Base-by-base conservation (phyloP, 2,329 filamentous ascomycete species). In the Trichoderma pleuroti region DNA sequence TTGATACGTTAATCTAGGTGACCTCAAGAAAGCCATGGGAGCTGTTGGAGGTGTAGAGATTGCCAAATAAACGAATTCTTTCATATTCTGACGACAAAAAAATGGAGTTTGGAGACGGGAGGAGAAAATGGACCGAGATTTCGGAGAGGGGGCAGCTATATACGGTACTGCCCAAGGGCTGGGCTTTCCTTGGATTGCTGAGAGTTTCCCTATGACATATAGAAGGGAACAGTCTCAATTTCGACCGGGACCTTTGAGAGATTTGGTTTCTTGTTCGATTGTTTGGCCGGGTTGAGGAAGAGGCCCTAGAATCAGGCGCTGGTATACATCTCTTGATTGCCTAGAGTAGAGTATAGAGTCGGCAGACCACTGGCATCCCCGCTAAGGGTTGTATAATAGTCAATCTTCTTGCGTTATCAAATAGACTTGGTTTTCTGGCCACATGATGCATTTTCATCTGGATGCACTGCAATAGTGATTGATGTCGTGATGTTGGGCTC, bases 11-110 rank as follows among this genome's bases (percentile, higher is more conserved):
- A 7, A 49, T 1, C 16, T 18, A 59, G 56, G 76, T 72, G 86
- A 88, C 77, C 84, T 92, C 76, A 92, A 92, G 86, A 88, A 90
- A 82, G 82, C 86, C 2, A 82, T 93, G 5, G 91, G 90, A 70
- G 93, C 92, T 65, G 88, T 86, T 16, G 91, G 90, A n/a, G 92
- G 92, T 83, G 90, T 14, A 4, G 30, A 59, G 30, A 59, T 70
- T 14, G 57, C 67, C 59, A 70, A 70, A 70, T 70, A 70, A 63
- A 70, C 30, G 39, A 56, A n/a, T 30, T 46, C 12, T 36, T 69
- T 69, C 14, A 70, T 42, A 49, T 56, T 57, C 26, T 63, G 56
- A 68, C 32, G 67, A 70, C n/a, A 46, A n/a, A 63, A 62, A 68
- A 70, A 54, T 24, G 67, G 67, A 52, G 60, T 21, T 39, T 63